Conservation (phyloP, 805 yeast species). For the Ogataea chonburiensis region DNA sequence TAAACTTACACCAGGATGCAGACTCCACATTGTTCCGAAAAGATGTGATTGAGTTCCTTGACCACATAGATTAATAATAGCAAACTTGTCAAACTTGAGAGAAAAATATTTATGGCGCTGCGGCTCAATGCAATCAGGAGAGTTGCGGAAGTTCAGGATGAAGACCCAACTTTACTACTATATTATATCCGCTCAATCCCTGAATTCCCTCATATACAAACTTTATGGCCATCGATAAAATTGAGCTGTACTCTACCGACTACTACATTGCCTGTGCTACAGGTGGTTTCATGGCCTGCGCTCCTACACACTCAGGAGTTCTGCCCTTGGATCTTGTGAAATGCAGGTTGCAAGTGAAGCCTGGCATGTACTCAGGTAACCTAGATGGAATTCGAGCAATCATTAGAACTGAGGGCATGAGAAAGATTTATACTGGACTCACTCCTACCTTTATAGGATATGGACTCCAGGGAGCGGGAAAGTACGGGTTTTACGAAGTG, state of each 20-base stretch:
- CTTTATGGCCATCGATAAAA: constrained; percentile 31
- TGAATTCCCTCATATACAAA: too few species aligned
- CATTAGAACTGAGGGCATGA: constrained; percentile 67
- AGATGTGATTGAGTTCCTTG: constrained; percentile 5
- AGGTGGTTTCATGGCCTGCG: constrained; percentile 87
- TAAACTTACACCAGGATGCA: constrained; percentile 5
- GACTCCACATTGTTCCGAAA: constrained; percentile 5
- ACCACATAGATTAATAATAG: too few species aligned
- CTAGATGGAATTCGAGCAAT: constrained; percentile 80
- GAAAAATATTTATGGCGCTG: constrained; percentile 1
- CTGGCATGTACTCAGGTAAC: constrained; percentile 70
- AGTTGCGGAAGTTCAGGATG: constrained; percentile 7
- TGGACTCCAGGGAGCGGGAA: constrained; percentile 95
- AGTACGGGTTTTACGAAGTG: constrained; percentile 91
- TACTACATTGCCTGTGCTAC: constrained; percentile 72
- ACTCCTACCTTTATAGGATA: constrained; percentile 94
- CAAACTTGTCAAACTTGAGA: too few species aligned
- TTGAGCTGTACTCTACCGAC: constrained; percentile 56
- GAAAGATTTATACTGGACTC: constrained; percentile 79
- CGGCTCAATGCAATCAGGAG: constrained; percentile 11
- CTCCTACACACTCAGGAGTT: constrained; percentile 92
- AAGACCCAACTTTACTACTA: background rate
- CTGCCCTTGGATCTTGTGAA: constrained; percentile 93
- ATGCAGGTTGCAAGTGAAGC: constrained; percentile 86
- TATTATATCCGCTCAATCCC: too few species aligned